Percentiles rank a stretch among this genome's conserved stretches.
Conservation (phyloP, 352 stramenopile genomes). For the Globisporangium echinulatum region DNA sequence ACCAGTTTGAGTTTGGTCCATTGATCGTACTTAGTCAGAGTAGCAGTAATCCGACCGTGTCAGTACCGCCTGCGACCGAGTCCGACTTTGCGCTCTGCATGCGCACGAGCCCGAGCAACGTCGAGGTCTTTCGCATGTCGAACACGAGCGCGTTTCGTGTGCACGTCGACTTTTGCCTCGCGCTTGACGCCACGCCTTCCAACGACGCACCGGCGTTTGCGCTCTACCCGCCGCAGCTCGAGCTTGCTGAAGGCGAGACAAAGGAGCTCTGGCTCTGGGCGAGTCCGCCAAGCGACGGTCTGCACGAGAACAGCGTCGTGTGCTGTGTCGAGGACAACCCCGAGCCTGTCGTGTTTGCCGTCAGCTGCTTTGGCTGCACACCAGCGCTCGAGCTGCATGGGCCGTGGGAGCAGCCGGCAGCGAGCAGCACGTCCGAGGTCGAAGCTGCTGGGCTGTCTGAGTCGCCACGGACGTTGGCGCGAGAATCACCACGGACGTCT, state of each 20-base stretch:
- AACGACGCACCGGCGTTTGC: slow-evolving; percentile 42
- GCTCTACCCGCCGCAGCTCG: slow-evolving; percentile 60
- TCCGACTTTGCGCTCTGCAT: slow-evolving; percentile 41
- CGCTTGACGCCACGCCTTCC: slow-evolving; percentile 5
- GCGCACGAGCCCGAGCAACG: slow-evolving; percentile 60
- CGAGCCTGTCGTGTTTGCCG: slow-evolving; percentile 73
- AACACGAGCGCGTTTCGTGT: slow-evolving; percentile 82
- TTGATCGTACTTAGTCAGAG: slow-evolving; percentile 51
- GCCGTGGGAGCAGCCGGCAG: slow-evolving; percentile 76
- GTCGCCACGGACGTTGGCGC: background rate
- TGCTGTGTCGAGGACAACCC: slow-evolving; percentile 90
- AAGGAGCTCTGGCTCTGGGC: slow-evolving; percentile 90
- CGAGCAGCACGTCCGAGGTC: slow-evolving; percentile 40
- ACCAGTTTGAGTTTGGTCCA: slow-evolving; percentile 91
- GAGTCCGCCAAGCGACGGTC: slow-evolving; percentile 55
- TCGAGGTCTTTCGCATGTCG: slow-evolving; percentile 89
- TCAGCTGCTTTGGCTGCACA: slow-evolving; percentile 85
- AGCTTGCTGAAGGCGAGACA: slow-evolving; percentile 87
- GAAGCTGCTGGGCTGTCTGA: slow-evolving; percentile 10
- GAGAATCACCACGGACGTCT: background rate
- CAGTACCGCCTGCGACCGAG: slow-evolving; percentile 24
- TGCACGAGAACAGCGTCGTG: slow-evolving; percentile 79
- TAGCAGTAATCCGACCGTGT: background rate
- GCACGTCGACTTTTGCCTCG: slow-evolving; percentile 52
- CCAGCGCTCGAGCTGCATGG: slow-evolving; percentile 74